Conservation (phyloP, 2,329 filamentous ascomycete genomes). For the Epichloe uncinata region DNA sequence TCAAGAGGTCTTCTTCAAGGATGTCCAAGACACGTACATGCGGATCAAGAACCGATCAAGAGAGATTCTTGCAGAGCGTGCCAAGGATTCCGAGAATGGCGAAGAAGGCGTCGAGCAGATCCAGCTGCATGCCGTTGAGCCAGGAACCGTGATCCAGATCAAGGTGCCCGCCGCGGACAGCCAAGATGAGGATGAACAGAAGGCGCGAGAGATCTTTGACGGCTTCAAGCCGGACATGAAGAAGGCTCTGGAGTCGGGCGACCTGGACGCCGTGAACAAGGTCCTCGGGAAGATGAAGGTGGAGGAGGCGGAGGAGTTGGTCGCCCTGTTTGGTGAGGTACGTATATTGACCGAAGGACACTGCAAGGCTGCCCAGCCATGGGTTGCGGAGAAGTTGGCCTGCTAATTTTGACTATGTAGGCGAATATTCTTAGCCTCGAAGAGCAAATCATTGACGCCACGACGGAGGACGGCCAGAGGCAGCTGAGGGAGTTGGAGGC, state of each 20-base stretch:
- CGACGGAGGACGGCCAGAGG: slow-evolving; percentile 71
- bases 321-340: slow-evolving; percentile 64
- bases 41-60: slow-evolving; percentile 65
- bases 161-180: slow-evolving; percentile 58
- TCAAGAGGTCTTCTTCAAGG: slow-evolving; percentile 79
- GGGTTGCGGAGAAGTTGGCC: background rate
- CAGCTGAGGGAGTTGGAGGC: slow-evolving; percentile 64
- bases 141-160: slow-evolving; percentile 84
- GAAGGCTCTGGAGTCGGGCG: slow-evolving; percentile 75
- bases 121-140: slow-evolving; percentile 91
- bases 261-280: slow-evolving; percentile 47
- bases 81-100: slow-evolving; percentile 25
- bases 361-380: background rate
- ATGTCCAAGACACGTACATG: slow-evolving; percentile 78
- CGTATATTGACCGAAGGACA: slow-evolving; percentile 11
- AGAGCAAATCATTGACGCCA: slow-evolving; percentile 89
- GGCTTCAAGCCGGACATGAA: slow-evolving; percentile 69
- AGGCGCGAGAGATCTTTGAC: slow-evolving; percentile 66
- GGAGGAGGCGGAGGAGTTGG: slow-evolving; percentile 73
- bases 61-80: slow-evolving; percentile 50
- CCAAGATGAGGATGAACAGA: slow-evolving; percentile 49
- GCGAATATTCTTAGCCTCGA: slow-evolving; percentile 85
- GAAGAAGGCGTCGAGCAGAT: slow-evolving; percentile 71
- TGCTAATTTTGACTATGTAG: slow-evolving; percentile 17
- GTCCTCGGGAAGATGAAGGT: slow-evolving; percentile 78